Base-by-base conservation (phyloP, 495 filamentous ascomycete species). In the Sordaria brevicollis region DNA sequence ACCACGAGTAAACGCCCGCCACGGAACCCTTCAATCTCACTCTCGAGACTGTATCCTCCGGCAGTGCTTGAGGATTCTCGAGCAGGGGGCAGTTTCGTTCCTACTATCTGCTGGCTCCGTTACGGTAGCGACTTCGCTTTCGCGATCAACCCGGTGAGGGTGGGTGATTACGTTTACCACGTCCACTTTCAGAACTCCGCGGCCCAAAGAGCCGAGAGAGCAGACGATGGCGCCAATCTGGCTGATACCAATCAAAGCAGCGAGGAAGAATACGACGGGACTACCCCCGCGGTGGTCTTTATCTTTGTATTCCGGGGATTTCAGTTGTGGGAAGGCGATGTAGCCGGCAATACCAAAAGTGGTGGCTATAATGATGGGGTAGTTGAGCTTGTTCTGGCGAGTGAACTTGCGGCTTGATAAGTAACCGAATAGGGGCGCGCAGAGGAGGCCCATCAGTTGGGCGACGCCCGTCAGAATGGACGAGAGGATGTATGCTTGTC, bases 211-310 rank as follows among this genome's bases (percentile, higher is more conserved):
- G 0, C 92, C 93, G 17, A 99, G 83, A 70, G 91, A 94, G 78
- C 93, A 96, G 0, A 99, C 95, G 70, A 99, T 97, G 11, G 93
- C 89, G 7, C 94, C 96, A 69, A 99, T 98, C 79, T 99, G 96
- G 71, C 90, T 93, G 67, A 96, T 85, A 2, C 95, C 95, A 25
- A 97, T 84, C 13, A 96, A 76, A 3, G 89, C 86, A 68, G 93
- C 92, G 19, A 93, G 84, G n/a, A 91, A 49, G 74, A 96, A 93
- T 3, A 94, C 88, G 13, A 80, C 85, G 0, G 86, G 83, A 39
- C 81, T 88, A 7, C 91, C 91, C 66, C 87, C 85, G 25, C 87
- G 80, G 17, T 84, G 84, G 15, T 85, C 76, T 0, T 81, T 80
- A 65, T 89, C 81, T 66, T 84, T 85, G 65, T 84, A 87, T 72